These are phyloP conservation scores for Melanogaster broomeanus DNA, from an alignment of 768 basidiomycete genomes.

Conservation along the genomic window DNA sequence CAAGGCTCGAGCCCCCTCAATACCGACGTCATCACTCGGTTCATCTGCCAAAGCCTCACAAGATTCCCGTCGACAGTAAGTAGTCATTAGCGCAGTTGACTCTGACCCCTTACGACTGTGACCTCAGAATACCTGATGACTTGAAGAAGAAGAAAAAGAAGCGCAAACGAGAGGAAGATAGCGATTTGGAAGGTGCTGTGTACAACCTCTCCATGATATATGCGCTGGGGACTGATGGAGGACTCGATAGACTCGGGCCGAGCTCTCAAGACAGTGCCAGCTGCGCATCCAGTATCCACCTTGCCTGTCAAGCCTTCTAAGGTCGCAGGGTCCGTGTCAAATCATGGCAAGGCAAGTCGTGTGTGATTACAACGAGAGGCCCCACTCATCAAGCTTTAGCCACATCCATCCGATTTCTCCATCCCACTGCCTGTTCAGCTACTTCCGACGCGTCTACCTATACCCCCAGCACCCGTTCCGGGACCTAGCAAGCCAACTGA, in stretches of 20 bases:
- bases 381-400: constrained; percentile 23
- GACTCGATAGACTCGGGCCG: constrained; percentile 47
- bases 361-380: not conserved
- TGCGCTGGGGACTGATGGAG: constrained; percentile 6
- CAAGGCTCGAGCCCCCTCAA: constrained; percentile 51
- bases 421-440: constrained; percentile 52
- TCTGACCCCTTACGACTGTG: constrained; percentile 2
- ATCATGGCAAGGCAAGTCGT: constrained; percentile 51
- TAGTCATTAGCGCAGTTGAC: constrained; percentile 14
- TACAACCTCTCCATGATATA: constrained; percentile 4
- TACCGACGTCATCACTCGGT: constrained; percentile 45
- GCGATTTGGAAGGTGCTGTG: constrained; percentile 65
- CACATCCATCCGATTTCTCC: constrained; percentile 59
- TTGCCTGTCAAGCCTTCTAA: constrained; percentile 58
- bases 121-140: constrained; percentile 44
- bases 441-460: constrained; percentile 61
- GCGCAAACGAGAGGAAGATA: constrained; percentile 79
- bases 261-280: constrained; percentile 61
- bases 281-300: constrained; percentile 39
- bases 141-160: constrained; percentile 83
- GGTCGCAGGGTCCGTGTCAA: constrained; percentile 43
- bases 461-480: constrained; percentile 64
- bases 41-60: constrained; percentile 55
- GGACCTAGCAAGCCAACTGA: constrained; percentile 84
- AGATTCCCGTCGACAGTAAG: constrained; percentile 67